These are phyloP conservation scores for Aspergillus niger DNA, from an alignment of 2,329 filamentous ascomycete species.

Conservation along the genomic window DNA sequence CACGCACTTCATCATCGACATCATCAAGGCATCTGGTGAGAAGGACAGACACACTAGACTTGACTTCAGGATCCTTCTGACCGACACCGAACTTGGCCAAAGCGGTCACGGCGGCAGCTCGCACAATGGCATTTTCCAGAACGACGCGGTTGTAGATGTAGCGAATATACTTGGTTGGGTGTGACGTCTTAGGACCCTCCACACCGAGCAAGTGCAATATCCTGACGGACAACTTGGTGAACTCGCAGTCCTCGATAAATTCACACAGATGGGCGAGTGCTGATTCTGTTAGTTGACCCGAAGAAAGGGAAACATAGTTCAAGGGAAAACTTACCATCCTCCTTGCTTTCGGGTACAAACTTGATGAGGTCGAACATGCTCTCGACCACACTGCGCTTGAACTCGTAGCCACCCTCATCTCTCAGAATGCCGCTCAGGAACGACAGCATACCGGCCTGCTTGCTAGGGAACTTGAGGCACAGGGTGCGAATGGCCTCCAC, in stretches of 20 bases:
- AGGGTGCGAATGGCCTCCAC: constrained; percentile 96
- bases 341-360: constrained; percentile 86
- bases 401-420: constrained; percentile 96
- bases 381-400: constrained; percentile 96
- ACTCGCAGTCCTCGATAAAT: constrained; percentile 99
- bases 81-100: constrained; percentile 96
- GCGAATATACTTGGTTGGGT: constrained; percentile 97
- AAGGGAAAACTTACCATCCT: constrained; percentile 54
- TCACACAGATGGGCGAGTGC: constrained; percentile 95
- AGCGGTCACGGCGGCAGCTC: constrained; percentile 92
- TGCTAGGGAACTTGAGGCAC: constrained; percentile 95
- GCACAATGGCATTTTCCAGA: constrained; percentile 92
- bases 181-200: constrained; percentile 91
- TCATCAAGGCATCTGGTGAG: constrained; percentile 93
- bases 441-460: constrained; percentile 95
- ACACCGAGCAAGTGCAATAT: constrained; percentile 91
- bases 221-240: constrained; percentile 94
- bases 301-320: neutral
- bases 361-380: constrained; percentile 99
- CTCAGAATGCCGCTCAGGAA: constrained; percentile 97
- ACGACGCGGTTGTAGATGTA: constrained; percentile 99
- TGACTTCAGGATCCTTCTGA: constrained; percentile 94
- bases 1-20: constrained; percentile 94
- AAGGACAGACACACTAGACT: constrained; percentile 90
- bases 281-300: constrained; percentile 29